phyloP scores from a whole-genome alignment of 169 alveolate species.

The Cryptosporidium parvum region DNA sequence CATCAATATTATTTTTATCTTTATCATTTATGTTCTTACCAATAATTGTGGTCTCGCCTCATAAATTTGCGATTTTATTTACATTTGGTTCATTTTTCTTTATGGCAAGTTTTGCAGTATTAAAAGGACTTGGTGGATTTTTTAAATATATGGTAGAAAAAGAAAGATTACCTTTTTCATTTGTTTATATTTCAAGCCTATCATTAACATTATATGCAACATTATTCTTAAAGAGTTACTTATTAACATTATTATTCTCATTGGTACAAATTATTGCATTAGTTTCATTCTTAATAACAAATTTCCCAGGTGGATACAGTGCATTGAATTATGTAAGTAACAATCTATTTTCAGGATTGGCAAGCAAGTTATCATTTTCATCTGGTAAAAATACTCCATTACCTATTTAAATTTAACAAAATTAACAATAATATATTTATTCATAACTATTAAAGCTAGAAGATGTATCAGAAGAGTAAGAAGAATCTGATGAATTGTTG shows the following conservation, averaged over 20 bases:
- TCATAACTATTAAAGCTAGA: slow-evolving; percentile 62
- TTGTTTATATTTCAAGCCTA: slow-evolving; percentile 77
- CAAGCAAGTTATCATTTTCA: slow-evolving; percentile 15
- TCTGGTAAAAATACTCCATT: slow-evolving; percentile 18
- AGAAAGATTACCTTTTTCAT: slow-evolving; percentile 81
- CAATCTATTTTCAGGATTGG: slow-evolving; percentile 10
- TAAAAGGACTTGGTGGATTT: slow-evolving; percentile 54
- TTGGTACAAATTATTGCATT: slow-evolving; percentile 79
- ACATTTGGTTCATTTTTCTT: slow-evolving; percentile 72
- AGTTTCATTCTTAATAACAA: slow-evolving; percentile 80
- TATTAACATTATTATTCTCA: slow-evolving; percentile 80
- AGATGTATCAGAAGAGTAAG: slow-evolving; percentile 15
- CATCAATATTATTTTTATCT: slow-evolving; percentile 44
- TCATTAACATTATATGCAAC: slow-evolving; percentile 81
- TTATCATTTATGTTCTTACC: slow-evolving; percentile 71
- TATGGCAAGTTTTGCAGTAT: slow-evolving; percentile 58
- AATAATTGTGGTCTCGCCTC: slow-evolving; percentile 71
- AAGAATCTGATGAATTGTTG: background rate
- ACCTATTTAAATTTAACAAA: slow-evolving; percentile 29
- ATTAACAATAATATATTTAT: background rate
- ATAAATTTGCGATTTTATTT: slow-evolving; percentile 57
- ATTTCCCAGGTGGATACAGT: slow-evolving; percentile 81
- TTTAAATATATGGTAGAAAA: slow-evolving; percentile 40
- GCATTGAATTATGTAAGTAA: slow-evolving; percentile 39
- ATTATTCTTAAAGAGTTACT: slow-evolving; percentile 78